Base-by-base conservation (phyloP, 805 yeast species). In the Helenozyma baotianmanensis region DNA sequence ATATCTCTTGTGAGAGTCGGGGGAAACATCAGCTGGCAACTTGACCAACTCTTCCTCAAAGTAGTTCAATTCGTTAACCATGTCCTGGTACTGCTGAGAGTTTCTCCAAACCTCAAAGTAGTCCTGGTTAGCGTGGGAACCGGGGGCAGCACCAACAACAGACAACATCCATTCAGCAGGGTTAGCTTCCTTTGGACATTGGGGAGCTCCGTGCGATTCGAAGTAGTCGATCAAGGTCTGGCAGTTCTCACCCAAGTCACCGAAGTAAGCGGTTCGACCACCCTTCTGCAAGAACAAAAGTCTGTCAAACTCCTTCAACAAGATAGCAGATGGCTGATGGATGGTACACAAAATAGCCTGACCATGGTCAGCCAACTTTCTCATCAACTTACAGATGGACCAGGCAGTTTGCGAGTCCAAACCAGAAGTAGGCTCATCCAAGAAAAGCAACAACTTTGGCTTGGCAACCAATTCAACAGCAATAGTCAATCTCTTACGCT, bases 91-190 rank as follows among this genome's bases (percentile, higher is more conserved):
- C 53, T 86, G 88, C 1, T 58, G 58, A 23, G 95, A 84, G 29
- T 71, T 68, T 54, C 72, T 59, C 96, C 96, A 85, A 30, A 82
- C 86, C 50, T 82, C 80, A 50, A 76, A 69, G 50, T 80, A 82
- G 56, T 82, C 84, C 58, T 78, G 83, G 29, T 68, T 67, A 13
- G 87, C 83, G 46, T 76, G 80, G 22, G 85, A 75, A 33, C 87
- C 88, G 6, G 88, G 88, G 22, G 88, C 87, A 33, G 88, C 88
- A 50, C 89, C 88, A 48, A 81, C 82, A 42, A 80, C 83, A 42
- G 82, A 82, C 59, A 87, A 67, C 95, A 87, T 87, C 92, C 94
- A 87, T 63, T 51, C 51, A 5, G 53, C 50, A 4, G 50, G 50
- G 30, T 46, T 46, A 9, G 50, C 50, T 14, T 43, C 47, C 14